These are phyloP conservation scores for Glonium stellatum DNA, from an alignment of 495 filamentous ascomycete species.

Conservation along the genomic window DNA sequence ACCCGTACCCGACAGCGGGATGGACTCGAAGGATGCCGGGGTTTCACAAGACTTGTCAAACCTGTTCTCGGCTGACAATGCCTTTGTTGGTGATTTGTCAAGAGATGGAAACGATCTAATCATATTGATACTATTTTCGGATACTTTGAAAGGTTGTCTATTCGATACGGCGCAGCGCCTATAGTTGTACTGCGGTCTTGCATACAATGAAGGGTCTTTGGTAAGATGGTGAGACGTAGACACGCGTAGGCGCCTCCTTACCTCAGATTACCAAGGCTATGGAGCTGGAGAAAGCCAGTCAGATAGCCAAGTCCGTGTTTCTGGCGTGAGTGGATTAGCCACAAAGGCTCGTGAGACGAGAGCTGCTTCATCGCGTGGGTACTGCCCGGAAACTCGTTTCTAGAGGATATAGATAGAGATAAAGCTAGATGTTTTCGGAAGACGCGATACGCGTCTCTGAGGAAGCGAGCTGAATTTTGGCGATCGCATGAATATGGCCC, in stretches of 20 bases:
- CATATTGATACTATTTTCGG: not conserved
- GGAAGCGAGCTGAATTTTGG: not conserved
- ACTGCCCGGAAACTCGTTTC: not conserved
- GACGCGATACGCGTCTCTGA: not conserved
- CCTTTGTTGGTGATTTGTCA: not conserved
- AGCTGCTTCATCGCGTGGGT: not conserved
- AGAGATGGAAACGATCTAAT: not conserved
- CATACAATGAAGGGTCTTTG: not conserved
- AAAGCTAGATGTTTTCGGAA: not conserved
- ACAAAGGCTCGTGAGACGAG: not conserved
- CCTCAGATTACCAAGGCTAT: not conserved
- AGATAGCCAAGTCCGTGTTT: not conserved
- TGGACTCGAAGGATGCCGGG: not conserved
- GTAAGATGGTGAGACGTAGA: not conserved
- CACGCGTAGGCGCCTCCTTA: conserved; percentile 1
- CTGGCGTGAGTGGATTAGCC: not conserved
- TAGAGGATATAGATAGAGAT: not conserved
- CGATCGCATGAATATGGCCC: not conserved
- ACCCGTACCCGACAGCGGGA: not conserved
- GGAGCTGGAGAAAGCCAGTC: not conserved
- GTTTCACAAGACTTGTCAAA: not conserved
- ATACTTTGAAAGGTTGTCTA: not conserved
- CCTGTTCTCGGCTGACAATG: not conserved
- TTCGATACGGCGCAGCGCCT: not conserved
- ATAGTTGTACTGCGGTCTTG: not conserved